Evolutionary conservation across 2,329 filamentous ascomycete species (phyloP).

Genomic region (Trichoderma arundinaceum): DNA sequence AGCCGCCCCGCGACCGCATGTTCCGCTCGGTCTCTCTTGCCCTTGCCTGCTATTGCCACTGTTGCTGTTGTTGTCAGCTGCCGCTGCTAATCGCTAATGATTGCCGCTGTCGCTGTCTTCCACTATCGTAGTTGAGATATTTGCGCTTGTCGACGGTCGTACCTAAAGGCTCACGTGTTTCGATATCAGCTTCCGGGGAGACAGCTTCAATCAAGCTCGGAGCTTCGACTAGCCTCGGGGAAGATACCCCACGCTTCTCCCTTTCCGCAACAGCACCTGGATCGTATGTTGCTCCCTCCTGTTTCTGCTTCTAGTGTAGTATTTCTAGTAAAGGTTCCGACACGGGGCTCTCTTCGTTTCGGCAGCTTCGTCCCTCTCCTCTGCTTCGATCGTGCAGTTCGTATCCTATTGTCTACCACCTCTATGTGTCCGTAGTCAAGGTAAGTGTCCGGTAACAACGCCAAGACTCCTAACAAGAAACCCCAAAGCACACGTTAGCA

Average conservation of each 20-base stretch:
- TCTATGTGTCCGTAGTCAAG: background rate
- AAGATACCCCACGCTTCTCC: too few relatives aligned
- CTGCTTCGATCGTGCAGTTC: background rate
- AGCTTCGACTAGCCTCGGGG: background rate
- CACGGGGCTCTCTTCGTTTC: too few relatives aligned
- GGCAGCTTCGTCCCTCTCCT: too few relatives aligned
- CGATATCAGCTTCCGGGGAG: background rate
- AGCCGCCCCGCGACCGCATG: slow-evolving; percentile 27
- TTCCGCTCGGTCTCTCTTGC: slow-evolving; percentile 13
- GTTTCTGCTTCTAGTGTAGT: too few relatives aligned
- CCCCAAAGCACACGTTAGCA: too few relatives aligned
- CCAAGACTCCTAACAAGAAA: background rate
- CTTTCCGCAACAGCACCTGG: too few relatives aligned
- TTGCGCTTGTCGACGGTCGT: background rate
- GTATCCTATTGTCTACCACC: background rate
- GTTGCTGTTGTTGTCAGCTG: background rate
- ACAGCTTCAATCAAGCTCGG: background rate
- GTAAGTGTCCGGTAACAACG: background rate
- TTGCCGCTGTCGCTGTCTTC: background rate
- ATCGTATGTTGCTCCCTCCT: too few relatives aligned
- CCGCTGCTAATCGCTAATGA: background rate
- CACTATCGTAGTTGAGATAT: background rate
- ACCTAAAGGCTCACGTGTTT: too few relatives aligned
- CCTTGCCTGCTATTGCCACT: background rate
- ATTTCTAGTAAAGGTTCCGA: too few relatives aligned